Evolutionary conservation across 192 early-diverging fungal genomes (phyloP).

Genomic region (Tieghemiomyces parasiticus): DNA sequence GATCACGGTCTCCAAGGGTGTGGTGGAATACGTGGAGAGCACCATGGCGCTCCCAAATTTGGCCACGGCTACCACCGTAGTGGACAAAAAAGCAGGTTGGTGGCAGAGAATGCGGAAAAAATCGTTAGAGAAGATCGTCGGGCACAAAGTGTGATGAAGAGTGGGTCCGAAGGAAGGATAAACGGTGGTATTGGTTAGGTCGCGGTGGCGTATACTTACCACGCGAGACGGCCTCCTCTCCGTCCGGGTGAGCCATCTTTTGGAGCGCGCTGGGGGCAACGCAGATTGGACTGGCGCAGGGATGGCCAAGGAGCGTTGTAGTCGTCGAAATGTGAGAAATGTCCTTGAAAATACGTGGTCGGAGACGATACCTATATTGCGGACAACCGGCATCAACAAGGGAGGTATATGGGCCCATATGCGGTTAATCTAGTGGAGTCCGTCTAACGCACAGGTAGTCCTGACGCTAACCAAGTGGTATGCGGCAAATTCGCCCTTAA

Average conservation of each 20-base stretch:
- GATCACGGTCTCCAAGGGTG: constrained; percentile 47
- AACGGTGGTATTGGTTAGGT: too few relatives aligned
- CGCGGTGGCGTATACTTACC: constrained; percentile 20
- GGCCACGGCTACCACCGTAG: constrained; percentile 24
- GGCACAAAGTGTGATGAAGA: too few relatives aligned
- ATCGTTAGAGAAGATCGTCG: too few relatives aligned
- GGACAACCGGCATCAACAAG: too few relatives aligned
- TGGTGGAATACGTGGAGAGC: constrained; percentile 47
- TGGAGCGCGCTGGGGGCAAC: constrained; percentile 70
- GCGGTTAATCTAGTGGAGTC: too few relatives aligned
- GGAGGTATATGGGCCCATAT: too few relatives aligned
- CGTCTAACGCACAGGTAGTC: too few relatives aligned
- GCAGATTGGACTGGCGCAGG: constrained; percentile 45
- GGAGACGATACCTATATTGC: constrained; percentile 24
- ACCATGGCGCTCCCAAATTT: constrained; percentile 31
- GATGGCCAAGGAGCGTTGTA: constrained; percentile 45
- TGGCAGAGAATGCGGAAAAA: too few relatives aligned
- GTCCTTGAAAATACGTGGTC: constrained; percentile 58
- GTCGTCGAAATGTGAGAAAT: constrained; percentile 45
- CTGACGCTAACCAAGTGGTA: too few relatives aligned
- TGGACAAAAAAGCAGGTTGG: constrained; percentile 15
- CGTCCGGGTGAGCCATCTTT: constrained; percentile 47
- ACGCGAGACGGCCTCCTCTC: constrained; percentile 48
- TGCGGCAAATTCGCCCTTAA: too few relatives aligned
- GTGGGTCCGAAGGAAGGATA: too few relatives aligned